Percentiles rank a stretch among this genome's conserved stretches.
Conservation (phyloP, 768 basidiomycete genomes). For the Lyophyllum shimeji region DNA sequence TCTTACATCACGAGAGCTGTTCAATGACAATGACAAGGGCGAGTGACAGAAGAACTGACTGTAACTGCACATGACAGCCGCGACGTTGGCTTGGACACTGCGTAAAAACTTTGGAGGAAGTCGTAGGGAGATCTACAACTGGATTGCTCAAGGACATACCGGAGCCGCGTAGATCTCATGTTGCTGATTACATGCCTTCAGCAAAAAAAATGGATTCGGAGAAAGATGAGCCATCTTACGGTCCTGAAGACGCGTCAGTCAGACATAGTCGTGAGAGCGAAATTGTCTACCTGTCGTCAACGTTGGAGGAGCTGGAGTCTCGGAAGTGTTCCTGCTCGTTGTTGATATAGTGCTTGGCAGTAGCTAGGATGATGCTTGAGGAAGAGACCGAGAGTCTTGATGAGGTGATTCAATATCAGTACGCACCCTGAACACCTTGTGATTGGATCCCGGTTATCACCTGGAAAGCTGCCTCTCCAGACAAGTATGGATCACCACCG, state of each 20-base stretch:
- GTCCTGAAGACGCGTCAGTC: constrained; percentile 23
- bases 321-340: constrained; percentile 52
- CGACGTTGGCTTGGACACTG: constrained; percentile 63
- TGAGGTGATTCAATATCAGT: not conserved
- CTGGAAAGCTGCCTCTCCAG: constrained; percentile 54
- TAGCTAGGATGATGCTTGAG: constrained; percentile 23
- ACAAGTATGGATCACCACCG: constrained; percentile 53
- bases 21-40: not conserved
- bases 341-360: constrained; percentile 46
- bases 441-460: constrained; percentile 53
- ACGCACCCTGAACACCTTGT: constrained; percentile 45
- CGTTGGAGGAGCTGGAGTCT: constrained; percentile 37
- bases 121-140: not conserved
- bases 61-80: constrained; percentile 68
- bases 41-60: constrained; percentile 27
- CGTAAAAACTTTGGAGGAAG: constrained; percentile 41
- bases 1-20: constrained; percentile 19
- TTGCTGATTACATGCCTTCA: constrained; percentile 25
- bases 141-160: constrained; percentile 23
- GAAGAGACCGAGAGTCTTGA: not conserved
- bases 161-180: constrained; percentile 61
- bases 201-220: not conserved
- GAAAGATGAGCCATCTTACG: constrained; percentile 21
- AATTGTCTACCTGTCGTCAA: constrained; percentile 39
- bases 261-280: not conserved